Conservation (phyloP, 2,329 filamentous ascomycete species). For the Alternaria sp. region DNA sequence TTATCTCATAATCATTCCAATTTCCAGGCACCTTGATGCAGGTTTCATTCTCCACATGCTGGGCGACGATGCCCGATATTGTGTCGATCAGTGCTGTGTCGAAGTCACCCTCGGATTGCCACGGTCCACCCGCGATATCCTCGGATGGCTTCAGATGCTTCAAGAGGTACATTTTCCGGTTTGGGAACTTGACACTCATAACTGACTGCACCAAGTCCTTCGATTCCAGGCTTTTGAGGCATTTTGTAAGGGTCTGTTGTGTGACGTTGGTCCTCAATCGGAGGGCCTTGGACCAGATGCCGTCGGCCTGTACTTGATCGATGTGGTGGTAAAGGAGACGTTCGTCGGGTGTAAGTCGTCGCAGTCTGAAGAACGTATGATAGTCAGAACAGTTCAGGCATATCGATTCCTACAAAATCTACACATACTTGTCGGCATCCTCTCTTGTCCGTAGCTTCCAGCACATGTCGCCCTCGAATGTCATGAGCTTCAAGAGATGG, state of each 20-base stretch:
- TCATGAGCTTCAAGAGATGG: conserved; percentile 52
- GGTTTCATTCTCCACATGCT: conserved; percentile 74
- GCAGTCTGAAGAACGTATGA: conserved; percentile 40
- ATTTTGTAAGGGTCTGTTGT: conserved; percentile 80
- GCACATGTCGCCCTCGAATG: conserved; percentile 48
- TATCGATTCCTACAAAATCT: neutral
- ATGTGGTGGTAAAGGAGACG: conserved; percentile 87
- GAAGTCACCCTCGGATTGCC: conserved; percentile 90
- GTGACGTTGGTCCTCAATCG: conserved; percentile 82
- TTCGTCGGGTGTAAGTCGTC: conserved; percentile 70
- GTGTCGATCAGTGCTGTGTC: conserved; percentile 88
- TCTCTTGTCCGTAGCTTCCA: conserved; percentile 49
- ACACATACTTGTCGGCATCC: conserved; percentile 50
- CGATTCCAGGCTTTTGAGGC: conserved; percentile 81
- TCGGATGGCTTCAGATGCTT: conserved; percentile 83
- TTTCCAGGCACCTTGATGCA: conserved; percentile 67
- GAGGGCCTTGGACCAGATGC: conserved; percentile 90
- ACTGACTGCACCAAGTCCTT: conserved; percentile 87
- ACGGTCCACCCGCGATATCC: conserved; percentile 89
- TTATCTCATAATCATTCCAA: conserved; percentile 51
- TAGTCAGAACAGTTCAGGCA: conserved; percentile 20
- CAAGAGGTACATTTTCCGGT: conserved; percentile 96
- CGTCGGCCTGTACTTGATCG: conserved; percentile 82
- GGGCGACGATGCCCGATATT: conserved; percentile 75
- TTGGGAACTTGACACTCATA: conserved; percentile 89